Conservation (phyloP, 2,329 filamentous ascomycete genomes). For the Aspergillus tamarii region DNA sequence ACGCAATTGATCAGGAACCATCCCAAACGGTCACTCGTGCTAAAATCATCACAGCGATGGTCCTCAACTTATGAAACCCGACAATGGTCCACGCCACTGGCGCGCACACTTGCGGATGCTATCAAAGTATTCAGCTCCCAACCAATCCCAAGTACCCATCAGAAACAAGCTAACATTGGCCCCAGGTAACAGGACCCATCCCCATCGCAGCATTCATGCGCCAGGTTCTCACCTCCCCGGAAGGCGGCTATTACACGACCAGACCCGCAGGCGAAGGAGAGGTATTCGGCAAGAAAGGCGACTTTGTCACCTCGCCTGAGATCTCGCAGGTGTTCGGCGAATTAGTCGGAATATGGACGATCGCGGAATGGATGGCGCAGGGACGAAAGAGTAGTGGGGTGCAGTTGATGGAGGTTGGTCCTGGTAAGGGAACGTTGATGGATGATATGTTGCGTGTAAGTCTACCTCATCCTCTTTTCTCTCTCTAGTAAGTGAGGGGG, state of each 20-base stretch:
- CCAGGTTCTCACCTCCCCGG: slow-evolving; percentile 90
- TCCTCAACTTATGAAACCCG: slow-evolving; percentile 48
- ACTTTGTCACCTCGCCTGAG: slow-evolving; percentile 96
- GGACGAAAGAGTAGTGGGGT: slow-evolving; percentile 73
- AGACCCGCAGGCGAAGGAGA: slow-evolving; percentile 70
- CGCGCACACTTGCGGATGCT: slow-evolving; percentile 81
- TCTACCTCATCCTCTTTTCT: slow-evolving; percentile 15
- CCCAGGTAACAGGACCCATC: slow-evolving; percentile 80
- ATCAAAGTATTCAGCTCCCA: slow-evolving; percentile 66
- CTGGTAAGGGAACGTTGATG: slow-evolving; percentile 94
- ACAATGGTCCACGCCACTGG: slow-evolving; percentile 89
- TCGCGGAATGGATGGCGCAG: slow-evolving; percentile 95
- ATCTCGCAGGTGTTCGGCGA: slow-evolving; percentile 98
- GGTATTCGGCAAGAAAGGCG: slow-evolving; percentile 89
- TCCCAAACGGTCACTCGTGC: slow-evolving; percentile 19
- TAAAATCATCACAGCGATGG: slow-evolving; percentile 30
- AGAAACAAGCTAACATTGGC: background rate
- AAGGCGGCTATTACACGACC: slow-evolving; percentile 92
- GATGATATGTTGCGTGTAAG: slow-evolving; percentile 88
- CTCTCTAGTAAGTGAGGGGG: background rate
- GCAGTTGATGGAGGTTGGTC: slow-evolving; percentile 90
- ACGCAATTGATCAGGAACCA: slow-evolving; percentile 29
- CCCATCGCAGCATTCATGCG: slow-evolving; percentile 96
- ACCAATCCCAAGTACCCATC: slow-evolving; percentile 12
- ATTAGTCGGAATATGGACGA: slow-evolving; percentile 89